These are phyloP conservation scores for Macaranga tanarius DNA, from an alignment of 441 rosid genomes.

Conservation along the genomic window DNA sequence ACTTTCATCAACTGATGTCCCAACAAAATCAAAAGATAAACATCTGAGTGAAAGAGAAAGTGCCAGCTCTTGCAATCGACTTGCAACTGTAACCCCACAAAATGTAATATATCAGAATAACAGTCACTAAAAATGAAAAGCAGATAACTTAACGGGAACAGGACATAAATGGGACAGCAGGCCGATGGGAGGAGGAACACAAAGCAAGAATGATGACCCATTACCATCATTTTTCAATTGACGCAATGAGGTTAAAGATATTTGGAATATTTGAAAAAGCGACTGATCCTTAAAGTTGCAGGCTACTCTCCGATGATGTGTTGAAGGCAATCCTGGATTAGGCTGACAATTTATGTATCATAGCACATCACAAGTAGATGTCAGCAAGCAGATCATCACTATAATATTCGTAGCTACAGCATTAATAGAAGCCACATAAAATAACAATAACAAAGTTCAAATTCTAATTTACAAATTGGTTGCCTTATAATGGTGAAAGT, in stretches of 20 bases:
- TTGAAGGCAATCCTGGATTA: conserved; percentile 76
- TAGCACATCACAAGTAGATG: conserved; percentile 21
- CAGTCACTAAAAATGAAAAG: conserved; percentile 13
- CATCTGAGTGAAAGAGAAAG: conserved; percentile 95
- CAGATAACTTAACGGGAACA: neutral
- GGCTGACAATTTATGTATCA: conserved; percentile 51
- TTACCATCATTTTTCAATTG: conserved; percentile 96
- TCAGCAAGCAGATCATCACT: conserved; percentile 23
- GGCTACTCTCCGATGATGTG: conserved; percentile 90
- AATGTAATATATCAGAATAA: conserved; percentile 15
- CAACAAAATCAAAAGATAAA: conserved; percentile 95
- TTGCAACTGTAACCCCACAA: conserved; percentile 45
- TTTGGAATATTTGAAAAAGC: conserved; percentile 90
- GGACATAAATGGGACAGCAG: neutral
- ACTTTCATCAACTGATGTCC: conserved; percentile 96
- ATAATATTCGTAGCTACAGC: neutral
- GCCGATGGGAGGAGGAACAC: neutral
- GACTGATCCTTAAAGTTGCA: conserved; percentile 93
- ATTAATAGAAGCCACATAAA: neutral
- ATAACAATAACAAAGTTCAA: neutral
- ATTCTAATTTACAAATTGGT: neutral
- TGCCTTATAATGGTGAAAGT: neutral
- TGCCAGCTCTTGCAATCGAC: conserved; percentile 89
- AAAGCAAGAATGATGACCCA: conserved; percentile 14
- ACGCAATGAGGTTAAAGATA: conserved; percentile 80